Evolutionary conservation across 1,284 basidiomycete genomes (phyloP), one percentile per base, ranked within the genome.

Genomic region (Sporisorium exsertum): DNA sequence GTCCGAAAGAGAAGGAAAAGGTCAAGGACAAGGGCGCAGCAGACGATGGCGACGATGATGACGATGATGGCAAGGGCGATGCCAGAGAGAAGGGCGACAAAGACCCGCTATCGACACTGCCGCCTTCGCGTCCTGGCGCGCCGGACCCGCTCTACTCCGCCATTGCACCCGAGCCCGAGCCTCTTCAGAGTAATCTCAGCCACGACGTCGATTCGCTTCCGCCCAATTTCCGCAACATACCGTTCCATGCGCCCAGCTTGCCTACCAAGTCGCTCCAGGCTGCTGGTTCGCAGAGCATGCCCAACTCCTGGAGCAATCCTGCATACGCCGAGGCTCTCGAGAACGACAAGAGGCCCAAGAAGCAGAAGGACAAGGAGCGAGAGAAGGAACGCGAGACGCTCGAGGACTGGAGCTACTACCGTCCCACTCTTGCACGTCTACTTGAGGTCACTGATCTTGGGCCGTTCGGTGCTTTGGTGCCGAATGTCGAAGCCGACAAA

Each of bases 341-440:
- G 58, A 76, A 77, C 42, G 75, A 79, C 37, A 68, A 69, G 58
- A 69, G 73, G 15, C 70, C 75, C 24, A 81, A 80, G 27, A 77
- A 79, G 57, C 72, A 73, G 13, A 79, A 80, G 58, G 75, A 79
- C 47, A 72, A 67, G 27, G 75, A 80, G 63, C 60, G 73, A n/a
- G 78, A 79, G 42, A 66, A 75, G 59, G 80, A 81, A 58, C 63
- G 72, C 51, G 80, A 81, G 60, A 77, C 64, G 49, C 64, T 76
- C 40, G 80, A 81, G 51, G 78, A 81, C 50, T 81, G 80, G 80
- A 81, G 78, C 37, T 76, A 78, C 56, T 77, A 67, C 61, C 78
- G 80, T 26, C 80, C 80, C 20, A 67, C 72, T 18, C 57, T 81
- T 27, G 51, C 54, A 16, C 72, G 80, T 7, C 51, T 79, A 35